A percentile compares a stretch with the other conserved stretches of the same genome.
phyloP scores from a whole-genome alignment of 106 monocot genomes.

The Apostasia shenzhenica region DNA sequence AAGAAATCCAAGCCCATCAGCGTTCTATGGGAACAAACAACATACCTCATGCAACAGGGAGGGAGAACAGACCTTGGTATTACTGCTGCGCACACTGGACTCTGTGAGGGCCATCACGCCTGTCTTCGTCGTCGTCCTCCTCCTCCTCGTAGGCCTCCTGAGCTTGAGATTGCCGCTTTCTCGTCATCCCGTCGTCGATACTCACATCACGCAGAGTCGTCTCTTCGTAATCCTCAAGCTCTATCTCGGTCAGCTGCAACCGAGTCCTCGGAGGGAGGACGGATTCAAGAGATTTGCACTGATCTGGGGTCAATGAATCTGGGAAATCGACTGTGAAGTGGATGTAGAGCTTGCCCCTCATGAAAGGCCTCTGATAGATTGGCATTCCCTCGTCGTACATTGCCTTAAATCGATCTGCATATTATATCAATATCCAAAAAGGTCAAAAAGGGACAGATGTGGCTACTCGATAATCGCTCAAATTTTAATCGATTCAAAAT shows the following conservation, averaged over 20 bases:
- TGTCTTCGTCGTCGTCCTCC: conserved; percentile 44
- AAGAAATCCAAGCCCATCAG: too few species aligned
- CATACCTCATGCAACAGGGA: too few species aligned
- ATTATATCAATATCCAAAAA: not conserved
- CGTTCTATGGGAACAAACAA: too few species aligned
- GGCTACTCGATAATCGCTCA: too few species aligned
- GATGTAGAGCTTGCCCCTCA: conserved; percentile 90
- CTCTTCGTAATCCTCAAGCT: conserved; percentile 90
- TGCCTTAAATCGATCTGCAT: conserved; percentile 81
- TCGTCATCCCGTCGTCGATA: conserved; percentile 79
- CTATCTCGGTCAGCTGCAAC: conserved; percentile 65
- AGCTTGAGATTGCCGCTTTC: conserved; percentile 49
- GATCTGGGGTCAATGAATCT: conserved; percentile 47
- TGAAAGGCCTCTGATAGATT: conserved; percentile 80
- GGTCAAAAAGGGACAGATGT: not conserved
- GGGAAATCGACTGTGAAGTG: conserved; percentile 94
- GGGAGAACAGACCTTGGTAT: not conserved
- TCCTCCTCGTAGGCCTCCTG: conserved; percentile 91
- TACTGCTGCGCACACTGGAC: conserved; percentile 89
- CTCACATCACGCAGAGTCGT: conserved; percentile 79
- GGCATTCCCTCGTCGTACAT: conserved; percentile 95
- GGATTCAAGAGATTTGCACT: conserved; percentile 54
- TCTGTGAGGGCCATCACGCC: conserved; percentile 54
- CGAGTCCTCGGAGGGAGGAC: conserved; percentile 55
- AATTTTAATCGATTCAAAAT: too few species aligned